These are phyloP conservation scores for Apiospora sp. DNA, from an alignment of 2,329 filamentous ascomycete genomes.

Conservation along the genomic window DNA sequence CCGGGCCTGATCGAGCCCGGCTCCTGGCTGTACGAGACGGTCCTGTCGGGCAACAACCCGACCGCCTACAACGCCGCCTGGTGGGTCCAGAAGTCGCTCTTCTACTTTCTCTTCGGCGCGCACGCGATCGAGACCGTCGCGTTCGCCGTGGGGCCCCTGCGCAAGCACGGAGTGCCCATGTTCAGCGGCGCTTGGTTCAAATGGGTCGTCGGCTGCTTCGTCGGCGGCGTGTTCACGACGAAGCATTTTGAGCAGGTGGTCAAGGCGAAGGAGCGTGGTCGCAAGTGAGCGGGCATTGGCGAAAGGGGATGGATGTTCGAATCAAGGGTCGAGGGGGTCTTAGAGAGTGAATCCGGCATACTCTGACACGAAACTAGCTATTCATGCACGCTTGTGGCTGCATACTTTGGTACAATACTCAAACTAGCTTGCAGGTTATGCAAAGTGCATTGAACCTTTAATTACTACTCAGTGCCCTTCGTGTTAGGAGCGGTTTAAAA, in stretches of 20 bases:
- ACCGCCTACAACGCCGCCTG: background rate
- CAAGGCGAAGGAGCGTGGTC: background rate
- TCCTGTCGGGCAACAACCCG: background rate
- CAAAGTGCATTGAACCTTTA: too few species aligned
- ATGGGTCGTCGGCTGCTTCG: background rate
- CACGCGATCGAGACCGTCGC: background rate
- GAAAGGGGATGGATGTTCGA: too few species aligned
- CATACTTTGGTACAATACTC: too few species aligned
- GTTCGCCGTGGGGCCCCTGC: background rate
- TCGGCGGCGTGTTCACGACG: background rate
- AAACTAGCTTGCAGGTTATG: too few species aligned
- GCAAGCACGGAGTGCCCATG: background rate
- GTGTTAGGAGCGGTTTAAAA: too few species aligned
- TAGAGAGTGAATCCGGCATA: background rate
- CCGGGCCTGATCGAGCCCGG: background rate
- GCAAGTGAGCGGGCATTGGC: background rate
- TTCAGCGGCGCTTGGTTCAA: background rate
- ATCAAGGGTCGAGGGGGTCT: background rate
- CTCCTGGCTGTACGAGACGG: conserved; percentile 5
- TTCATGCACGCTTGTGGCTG: too few species aligned
- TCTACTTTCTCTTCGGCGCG: conserved; percentile 1
- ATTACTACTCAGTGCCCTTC: too few species aligned
- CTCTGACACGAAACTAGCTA: too few species aligned
- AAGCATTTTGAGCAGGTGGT: background rate
- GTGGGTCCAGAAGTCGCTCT: conserved; percentile 13